These are phyloP conservation scores for Helianthus annuus DNA, from an alignment of 129 eudicot species.

Conservation along the genomic window DNA sequence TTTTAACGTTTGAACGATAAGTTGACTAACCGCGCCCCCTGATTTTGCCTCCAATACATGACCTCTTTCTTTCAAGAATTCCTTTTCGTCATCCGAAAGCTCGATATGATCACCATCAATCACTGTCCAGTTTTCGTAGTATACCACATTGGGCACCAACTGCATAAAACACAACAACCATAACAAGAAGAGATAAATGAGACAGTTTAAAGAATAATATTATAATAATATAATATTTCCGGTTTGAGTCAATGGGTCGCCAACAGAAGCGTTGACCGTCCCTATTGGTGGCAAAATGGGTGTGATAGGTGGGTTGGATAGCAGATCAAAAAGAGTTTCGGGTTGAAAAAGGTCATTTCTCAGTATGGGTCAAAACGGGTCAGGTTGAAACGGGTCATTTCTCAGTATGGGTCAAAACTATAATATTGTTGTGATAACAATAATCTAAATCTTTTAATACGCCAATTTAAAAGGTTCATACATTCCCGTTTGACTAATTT, in stretches of 20 bases:
- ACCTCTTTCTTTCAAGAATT: constrained; percentile 72
- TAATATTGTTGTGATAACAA: no score
- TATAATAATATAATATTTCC: no score
- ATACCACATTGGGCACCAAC: constrained; percentile 72
- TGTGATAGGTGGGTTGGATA: background rate
- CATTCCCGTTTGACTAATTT: background rate
- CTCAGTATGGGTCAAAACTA: background rate
- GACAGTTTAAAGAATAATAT: no score
- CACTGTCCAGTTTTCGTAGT: constrained; percentile 77
- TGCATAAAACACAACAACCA: constrained; percentile 23
- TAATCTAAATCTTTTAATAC: background rate
- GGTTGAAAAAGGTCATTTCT: background rate
- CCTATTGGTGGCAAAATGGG: no score
- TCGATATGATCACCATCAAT: constrained; percentile 81
- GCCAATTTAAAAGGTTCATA: background rate
- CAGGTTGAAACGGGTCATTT: background rate
- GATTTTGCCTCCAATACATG: constrained; percentile 54
- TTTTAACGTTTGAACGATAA: constrained; percentile 58
- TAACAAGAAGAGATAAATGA: background rate
- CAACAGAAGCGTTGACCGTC: no score
- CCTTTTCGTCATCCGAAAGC: constrained; percentile 45
- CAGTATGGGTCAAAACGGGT: background rate
- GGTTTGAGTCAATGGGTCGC: no score
- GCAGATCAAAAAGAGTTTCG: background rate
- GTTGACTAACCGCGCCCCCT: constrained; percentile 74